Percentiles rank a stretch among this genome's conserved stretches.
Conservation (phyloP, 73 alveolate genomes). For the Tetrahymena malaccensis region DNA sequence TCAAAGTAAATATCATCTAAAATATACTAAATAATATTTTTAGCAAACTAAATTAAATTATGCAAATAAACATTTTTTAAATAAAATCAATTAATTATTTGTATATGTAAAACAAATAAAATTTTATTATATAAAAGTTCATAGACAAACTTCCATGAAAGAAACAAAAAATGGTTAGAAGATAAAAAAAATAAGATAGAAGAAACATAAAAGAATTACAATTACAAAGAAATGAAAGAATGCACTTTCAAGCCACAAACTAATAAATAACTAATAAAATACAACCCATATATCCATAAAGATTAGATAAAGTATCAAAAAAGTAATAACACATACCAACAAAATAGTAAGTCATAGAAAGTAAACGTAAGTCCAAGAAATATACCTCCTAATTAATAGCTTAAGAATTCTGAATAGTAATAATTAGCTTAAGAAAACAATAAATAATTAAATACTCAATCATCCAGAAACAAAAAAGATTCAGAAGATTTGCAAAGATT, state of each 20-base stretch:
- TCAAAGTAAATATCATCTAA: not conserved
- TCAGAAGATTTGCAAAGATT: not conserved
- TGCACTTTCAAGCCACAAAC: not conserved
- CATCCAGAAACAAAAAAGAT: not conserved
- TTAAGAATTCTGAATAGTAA: not conserved
- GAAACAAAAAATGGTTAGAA: not conserved
- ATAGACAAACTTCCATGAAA: not conserved
- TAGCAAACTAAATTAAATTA: too few relatives aligned
- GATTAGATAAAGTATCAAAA: not conserved
- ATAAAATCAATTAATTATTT: too few relatives aligned
- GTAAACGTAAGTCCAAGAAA: not conserved
- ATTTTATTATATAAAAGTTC: not conserved
- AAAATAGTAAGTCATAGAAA: not conserved
- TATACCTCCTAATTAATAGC: not conserved
- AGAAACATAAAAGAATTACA: not conserved
- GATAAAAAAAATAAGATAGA: not conserved
- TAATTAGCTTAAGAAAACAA: not conserved
- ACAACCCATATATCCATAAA: not conserved
- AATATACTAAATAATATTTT: too few relatives aligned
- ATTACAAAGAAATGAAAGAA: not conserved
- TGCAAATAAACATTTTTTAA: too few relatives aligned
- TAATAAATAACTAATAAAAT: not conserved
- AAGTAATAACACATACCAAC: not conserved
- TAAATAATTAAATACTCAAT: not conserved
- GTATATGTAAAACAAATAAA: not conserved